Evolutionary conservation across 768 basidiomycete species (phyloP).

Genomic region (Kockovaella imperatae): DNA sequence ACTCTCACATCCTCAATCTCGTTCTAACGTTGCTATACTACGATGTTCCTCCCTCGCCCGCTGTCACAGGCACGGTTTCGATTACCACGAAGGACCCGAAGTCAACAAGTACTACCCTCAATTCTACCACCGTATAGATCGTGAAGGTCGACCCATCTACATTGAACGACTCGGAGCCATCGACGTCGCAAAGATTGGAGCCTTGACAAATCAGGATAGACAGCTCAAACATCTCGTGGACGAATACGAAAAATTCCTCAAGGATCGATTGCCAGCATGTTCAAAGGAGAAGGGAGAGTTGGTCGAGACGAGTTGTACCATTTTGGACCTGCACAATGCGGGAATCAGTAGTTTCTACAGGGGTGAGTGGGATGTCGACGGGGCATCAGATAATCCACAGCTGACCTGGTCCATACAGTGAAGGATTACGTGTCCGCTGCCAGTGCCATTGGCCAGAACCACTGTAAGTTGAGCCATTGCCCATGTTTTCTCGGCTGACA

Average conservation of each 20-base stretch:
- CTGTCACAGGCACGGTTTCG: conserved; percentile 53
- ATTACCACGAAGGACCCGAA: conserved; percentile 69
- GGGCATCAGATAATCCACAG: neutral
- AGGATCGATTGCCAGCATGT: conserved; percentile 70
- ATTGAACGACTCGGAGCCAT: conserved; percentile 86
- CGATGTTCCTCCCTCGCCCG: neutral
- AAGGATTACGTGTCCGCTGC: conserved; percentile 81
- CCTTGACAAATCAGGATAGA: conserved; percentile 73
- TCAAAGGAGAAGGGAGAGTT: conserved; percentile 61
- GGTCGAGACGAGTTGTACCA: conserved; percentile 95
- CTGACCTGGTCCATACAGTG: conserved; percentile 44
- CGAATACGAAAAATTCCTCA: conserved; percentile 87
- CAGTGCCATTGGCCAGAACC: conserved; percentile 72
- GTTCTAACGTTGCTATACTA: neutral
- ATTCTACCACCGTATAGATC: conserved; percentile 93
- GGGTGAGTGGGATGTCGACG: conserved; percentile 42
- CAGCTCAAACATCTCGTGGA: conserved; percentile 78
- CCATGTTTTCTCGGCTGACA: neutral
- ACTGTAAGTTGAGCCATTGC: conserved; percentile 48
- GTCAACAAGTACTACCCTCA: conserved; percentile 93
- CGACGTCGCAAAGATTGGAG: conserved; percentile 75
- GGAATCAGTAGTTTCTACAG: conserved; percentile 69
- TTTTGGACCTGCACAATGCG: conserved; percentile 71
- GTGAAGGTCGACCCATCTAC: conserved; percentile 92
- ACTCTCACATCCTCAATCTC: neutral